phyloP scores from a whole-genome alignment of 768 basidiomycete genomes.

The Collybiopsis luxurians region DNA sequence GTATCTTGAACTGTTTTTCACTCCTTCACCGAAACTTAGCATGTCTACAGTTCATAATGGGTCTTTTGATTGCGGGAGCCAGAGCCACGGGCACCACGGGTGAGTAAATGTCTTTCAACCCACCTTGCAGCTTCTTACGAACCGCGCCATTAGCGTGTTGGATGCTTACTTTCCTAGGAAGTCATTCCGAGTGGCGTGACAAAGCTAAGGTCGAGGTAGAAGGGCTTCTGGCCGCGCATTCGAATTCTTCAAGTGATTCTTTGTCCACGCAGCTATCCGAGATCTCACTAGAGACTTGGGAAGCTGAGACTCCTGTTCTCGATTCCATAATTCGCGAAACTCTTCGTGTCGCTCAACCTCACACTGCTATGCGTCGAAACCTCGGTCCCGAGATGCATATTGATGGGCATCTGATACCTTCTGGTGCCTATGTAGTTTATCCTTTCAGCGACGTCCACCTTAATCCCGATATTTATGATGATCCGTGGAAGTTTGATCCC shows the following conservation, averaged over 20 bases:
- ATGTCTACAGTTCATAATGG: constrained; percentile 70
- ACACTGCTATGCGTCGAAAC: constrained; percentile 79
- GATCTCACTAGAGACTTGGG: constrained; percentile 71
- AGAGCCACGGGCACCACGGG: constrained; percentile 77
- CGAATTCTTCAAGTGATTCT: constrained; percentile 21
- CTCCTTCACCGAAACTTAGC: constrained; percentile 12
- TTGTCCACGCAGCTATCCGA: constrained; percentile 48
- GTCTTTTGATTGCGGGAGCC: constrained; percentile 76
- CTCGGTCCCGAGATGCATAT: constrained; percentile 70
- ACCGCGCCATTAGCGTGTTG: constrained; percentile 51
- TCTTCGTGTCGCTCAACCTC: constrained; percentile 74
- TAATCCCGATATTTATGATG: constrained; percentile 65
- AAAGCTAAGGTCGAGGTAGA: constrained; percentile 63
- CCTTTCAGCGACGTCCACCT: constrained; percentile 81
- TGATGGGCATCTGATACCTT: constrained; percentile 65
- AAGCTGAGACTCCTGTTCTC: constrained; percentile 63
- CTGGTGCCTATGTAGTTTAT: constrained; percentile 74
- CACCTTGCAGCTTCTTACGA: constrained; percentile 4
- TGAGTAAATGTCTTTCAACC: constrained; percentile 19
- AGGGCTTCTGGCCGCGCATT: constrained; percentile 45
- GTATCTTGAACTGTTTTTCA: constrained; percentile 17
- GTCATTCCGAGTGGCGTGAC: constrained; percentile 60
- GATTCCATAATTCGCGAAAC: constrained; percentile 77
- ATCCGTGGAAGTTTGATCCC: constrained; percentile 80
- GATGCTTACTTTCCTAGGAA: constrained; percentile 71